Conservation (phyloP, 805 yeast genomes). For the Saccharomycopsis selenospora region DNA sequence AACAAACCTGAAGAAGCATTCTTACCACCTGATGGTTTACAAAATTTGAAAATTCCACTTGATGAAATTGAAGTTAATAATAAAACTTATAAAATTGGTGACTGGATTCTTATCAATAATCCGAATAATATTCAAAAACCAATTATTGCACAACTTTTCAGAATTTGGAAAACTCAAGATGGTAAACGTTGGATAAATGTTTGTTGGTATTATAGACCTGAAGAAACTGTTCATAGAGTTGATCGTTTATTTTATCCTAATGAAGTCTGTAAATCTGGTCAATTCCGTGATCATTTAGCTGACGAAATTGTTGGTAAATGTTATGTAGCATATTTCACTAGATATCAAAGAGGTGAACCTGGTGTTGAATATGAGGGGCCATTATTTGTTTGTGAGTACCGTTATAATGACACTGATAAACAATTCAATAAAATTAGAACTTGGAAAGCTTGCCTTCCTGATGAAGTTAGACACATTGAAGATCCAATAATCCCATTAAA, state of each 20-base stretch:
- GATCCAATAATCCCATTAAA: conserved; percentile 72
- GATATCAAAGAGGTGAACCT: conserved; percentile 93
- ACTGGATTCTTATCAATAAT: conserved; percentile 85
- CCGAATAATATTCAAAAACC: conserved; percentile 87
- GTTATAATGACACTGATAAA: conserved; percentile 87
- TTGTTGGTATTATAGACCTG: conserved; percentile 97
- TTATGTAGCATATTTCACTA: conserved; percentile 88
- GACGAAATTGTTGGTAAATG: conserved; percentile 90
- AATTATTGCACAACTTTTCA: conserved; percentile 86
- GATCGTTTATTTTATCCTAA: conserved; percentile 87
- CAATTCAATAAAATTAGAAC: conserved; percentile 92
- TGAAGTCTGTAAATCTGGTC: conserved; percentile 95
- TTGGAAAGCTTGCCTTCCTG: conserved; percentile 98
- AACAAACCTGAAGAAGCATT: conserved; percentile 77
- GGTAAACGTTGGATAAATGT: conserved; percentile 85
- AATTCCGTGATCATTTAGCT: conserved; percentile 87
- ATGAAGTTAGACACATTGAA: conserved; percentile 79
- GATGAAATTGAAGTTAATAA: conserved; percentile 70
- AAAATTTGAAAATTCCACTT: conserved; percentile 60
- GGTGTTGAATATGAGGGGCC: conserved; percentile 73
- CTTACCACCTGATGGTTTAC: conserved; percentile 45
- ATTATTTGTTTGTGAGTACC: conserved; percentile 86
- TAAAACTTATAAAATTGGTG: conserved; percentile 76
- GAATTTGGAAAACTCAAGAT: conserved; percentile 79
- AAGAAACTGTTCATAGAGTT: conserved; percentile 90